These are phyloP conservation scores for Pythium aristosporum DNA, from an alignment of 352 stramenopile genomes.

Conservation along the genomic window DNA sequence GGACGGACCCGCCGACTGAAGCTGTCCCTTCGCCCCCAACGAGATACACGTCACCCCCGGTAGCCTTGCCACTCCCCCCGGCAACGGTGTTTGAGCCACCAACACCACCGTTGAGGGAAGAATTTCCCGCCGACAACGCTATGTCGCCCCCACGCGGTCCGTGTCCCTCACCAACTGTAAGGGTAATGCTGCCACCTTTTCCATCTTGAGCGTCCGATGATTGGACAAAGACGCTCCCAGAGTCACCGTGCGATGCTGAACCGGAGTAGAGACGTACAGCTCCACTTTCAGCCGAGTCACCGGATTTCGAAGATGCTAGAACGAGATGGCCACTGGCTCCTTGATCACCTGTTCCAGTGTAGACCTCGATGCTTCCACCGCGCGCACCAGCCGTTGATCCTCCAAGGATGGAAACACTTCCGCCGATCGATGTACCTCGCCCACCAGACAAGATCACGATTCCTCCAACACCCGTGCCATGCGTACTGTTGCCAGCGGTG, in stretches of 20 bases:
- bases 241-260: conserved; percentile 2
- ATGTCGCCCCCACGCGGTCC: conserved; percentile 27
- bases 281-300: conserved; percentile 3
- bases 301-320: neutral
- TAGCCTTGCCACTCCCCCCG: conserved; percentile 22
- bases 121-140: conserved; percentile 30
- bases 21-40: conserved; percentile 26
- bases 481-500: conserved; percentile 26
- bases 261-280: neutral
- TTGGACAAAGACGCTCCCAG: neutral
- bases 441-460: conserved; percentile 32
- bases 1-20: conserved; percentile 12
- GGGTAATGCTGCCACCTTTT: conserved; percentile 31
- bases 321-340: conserved; percentile 7
- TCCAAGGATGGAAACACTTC: conserved; percentile 27
- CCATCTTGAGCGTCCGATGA: conserved; percentile 33
- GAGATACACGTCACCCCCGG: conserved; percentile 31
- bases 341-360: conserved; percentile 1
- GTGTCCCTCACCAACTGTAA: conserved; percentile 31
- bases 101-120: conserved; percentile 23
- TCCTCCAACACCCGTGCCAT: conserved; percentile 34
- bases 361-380: conserved; percentile 34
- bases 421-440: conserved; percentile 29
- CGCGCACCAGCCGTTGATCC: conserved; percentile 31
- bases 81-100: conserved; percentile 28